phyloP scores from a whole-genome alignment of 257 asterid species.

The Nyctanthes arbortristis region DNA sequence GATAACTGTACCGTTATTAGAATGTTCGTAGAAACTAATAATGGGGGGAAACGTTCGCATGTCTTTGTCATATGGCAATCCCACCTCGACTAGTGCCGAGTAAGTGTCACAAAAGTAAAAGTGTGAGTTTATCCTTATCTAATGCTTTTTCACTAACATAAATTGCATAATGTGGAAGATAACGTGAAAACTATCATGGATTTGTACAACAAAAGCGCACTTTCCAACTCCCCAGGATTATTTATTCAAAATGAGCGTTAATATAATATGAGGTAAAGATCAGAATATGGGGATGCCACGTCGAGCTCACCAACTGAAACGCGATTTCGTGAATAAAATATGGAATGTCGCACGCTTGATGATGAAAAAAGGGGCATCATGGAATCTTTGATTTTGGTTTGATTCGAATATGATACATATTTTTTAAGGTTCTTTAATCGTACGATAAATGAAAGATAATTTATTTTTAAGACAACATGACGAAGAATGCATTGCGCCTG shows the following conservation, averaged over 20 bases:
- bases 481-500: constrained; percentile 24
- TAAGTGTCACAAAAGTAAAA: constrained; percentile 10
- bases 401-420: constrained; percentile 11
- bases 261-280: constrained; percentile 30
- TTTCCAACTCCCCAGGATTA: constrained; percentile 38
- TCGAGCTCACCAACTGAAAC: constrained; percentile 36
- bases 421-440: constrained; percentile 8
- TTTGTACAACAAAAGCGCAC: constrained; percentile 31
- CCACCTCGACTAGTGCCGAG: constrained; percentile 4
- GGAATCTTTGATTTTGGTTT: constrained; percentile 40
- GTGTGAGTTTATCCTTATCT: constrained; percentile 22
- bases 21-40: background rate
- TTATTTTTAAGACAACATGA: constrained; percentile 23
- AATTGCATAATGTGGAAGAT: constrained; percentile 16
- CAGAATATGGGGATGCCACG: constrained; percentile 35
- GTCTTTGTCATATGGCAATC: constrained; percentile 29
- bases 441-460: background rate
- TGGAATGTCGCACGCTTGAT: constrained; percentile 24
- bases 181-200: constrained; percentile 19
- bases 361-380: constrained; percentile 43
- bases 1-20: background rate
- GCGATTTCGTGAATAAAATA: constrained; percentile 31
- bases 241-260: constrained; percentile 28
- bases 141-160: constrained; percentile 4
- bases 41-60: constrained; percentile 9